Evolutionary conservation across 1,284 basidiomycete genomes (phyloP), one percentile per base, ranked within the genome.

Genomic region (Grifola frondosa): DNA sequence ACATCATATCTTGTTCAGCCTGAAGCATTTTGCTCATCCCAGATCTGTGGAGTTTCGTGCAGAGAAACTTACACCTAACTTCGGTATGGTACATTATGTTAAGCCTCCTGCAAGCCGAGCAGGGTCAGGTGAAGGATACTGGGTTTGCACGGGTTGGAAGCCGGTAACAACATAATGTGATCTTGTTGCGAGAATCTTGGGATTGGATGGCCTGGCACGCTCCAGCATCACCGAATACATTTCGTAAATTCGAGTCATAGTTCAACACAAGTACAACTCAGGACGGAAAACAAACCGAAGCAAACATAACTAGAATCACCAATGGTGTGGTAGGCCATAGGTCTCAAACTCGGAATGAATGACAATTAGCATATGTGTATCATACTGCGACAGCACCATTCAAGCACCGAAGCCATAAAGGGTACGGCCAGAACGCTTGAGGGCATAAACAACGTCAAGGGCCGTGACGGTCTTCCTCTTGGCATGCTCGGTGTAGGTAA

Each of bases 401-500:
- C 49, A 85, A 46, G 78, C 79, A 64, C 84, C 84, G 70, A 88
- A 86, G 67, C 84, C 88, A 68, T 89, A 91, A 41, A 91, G 78
- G 45, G 85, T 89, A 52, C 86, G 78, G 51, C 86, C 85, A 37
- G 84, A 84, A 42, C 88, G 78, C 80, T 92, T 91, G 63, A 91
- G 78, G 23, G 89, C 87, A 68, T 90, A 89, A 51, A 90, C 86
- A 53, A 87, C 82, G 59, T 87, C 84, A 46, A 87, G 83, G 19
- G 88, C 87, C 33, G 84, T 88, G 52, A 91, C 87, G 25, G 88
- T 91, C 81, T 91, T 91, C 64, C 87, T 80, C 78, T 91, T 92
- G 58, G 89, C 88, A 71, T 91, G 88, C 67, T 91, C 89, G 44
- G 87, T 88, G 78, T 91, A 91, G 41, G 90, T 92, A 64, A 92